Base-by-base conservation (phyloP, 345 rosid species). In the Eucalyptus tenuipes region DNA sequence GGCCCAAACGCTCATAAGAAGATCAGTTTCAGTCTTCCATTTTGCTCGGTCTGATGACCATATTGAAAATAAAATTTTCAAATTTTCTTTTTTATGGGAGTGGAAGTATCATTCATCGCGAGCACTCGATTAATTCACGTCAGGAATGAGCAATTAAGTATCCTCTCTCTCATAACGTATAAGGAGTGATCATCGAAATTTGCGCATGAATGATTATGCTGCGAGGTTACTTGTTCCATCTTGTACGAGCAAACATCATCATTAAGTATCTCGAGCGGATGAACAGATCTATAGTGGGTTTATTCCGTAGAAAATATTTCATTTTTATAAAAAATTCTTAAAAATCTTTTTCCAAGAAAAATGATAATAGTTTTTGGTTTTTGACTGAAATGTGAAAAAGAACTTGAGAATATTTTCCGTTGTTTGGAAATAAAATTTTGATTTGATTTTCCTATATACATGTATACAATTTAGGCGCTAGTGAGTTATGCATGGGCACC, bases 171-270 rank as follows among this genome's bases (percentile, higher is more conserved):
- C 42, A 13, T 7, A 5, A 16, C 18, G 2, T 10, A 8, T 9
- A 4, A 37, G 10, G 6, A 68, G 24, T 3, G 42, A 68, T 68
- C 80, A 9, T 31, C 13, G 24, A 17, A 68, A 17, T 17, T 68
- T 18, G 24, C 1, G 5, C 44, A 22, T 18, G 13, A 33, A 10
- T 8, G 44, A 15, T 31, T 15, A n/a, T 31, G 31, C 5, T 4
- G 5, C 0, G 20, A n/a, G 42, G 4, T 4, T 68, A 2, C 1
- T 13, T 14, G 15, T 64, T n/a, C 8, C 37, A 3, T 64, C 18
- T 64, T 1, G 33, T 13, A 52, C 24, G 55, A 52, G 55, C 55
- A 50, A 50, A 16, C 20, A 50, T 50, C 4, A 27, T 59, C 31
- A 27, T 6, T 27, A 27, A 29, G 16, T 29, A 27, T 61, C 79